A percentile compares a stretch with the other conserved stretches of the same genome.
phyloP scores from a whole-genome alignment of 2,329 filamentous ascomycete species.

The Neonectria magnoliae region DNA sequence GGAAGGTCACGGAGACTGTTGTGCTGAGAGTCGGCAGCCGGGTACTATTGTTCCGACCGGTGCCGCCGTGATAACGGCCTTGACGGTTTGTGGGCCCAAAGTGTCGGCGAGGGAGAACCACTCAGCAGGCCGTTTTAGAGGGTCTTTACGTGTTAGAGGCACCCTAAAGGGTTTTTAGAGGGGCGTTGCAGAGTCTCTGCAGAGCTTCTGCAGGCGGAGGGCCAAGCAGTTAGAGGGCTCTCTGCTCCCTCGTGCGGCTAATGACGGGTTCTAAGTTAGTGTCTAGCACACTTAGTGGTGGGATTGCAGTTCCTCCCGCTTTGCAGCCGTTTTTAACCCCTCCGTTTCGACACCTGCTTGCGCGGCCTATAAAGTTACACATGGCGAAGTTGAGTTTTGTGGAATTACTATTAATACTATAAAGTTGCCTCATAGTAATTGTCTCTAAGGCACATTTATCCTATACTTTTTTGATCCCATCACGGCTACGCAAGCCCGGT shows the following conservation, averaged over 20 bases:
- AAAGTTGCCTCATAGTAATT: background rate
- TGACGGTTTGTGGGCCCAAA: background rate
- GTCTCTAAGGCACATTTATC: background rate
- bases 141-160: conserved; percentile 22
- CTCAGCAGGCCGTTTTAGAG: conserved; percentile 13
- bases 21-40: conserved; percentile 34
- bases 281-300: background rate
- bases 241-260: conserved; percentile 34
- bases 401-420: background rate
- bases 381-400: no score
- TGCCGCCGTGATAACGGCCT: conserved; percentile 16
- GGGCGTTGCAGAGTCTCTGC: background rate
- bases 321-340: background rate
- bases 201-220: conserved; percentile 1
- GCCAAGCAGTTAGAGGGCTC: background rate
- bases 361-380: background rate
- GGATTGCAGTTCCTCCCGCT: background rate
- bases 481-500: background rate
- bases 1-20: conserved; percentile 42
- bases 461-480: background rate
- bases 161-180: conserved; percentile 6
- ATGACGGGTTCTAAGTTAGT: conserved; percentile 41
- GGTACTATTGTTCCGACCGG: conserved; percentile 38
- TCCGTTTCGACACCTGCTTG: background rate
- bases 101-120: conserved; percentile 15